Conservation (phyloP, 1,139 yeast genomes). For the Debaryomycetaceae sp. region DNA sequence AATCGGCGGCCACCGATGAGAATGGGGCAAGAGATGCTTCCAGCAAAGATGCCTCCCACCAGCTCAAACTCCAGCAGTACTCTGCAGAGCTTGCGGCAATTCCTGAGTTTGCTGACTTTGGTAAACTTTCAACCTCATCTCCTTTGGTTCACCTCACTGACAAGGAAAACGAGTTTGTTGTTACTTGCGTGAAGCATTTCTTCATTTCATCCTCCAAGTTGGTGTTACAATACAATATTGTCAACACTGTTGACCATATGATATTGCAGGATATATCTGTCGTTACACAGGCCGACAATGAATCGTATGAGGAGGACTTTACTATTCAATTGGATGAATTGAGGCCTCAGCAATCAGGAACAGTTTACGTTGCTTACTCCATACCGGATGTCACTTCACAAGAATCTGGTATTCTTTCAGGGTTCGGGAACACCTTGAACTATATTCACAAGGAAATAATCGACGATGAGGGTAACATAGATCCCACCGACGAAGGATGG, state of each 20-base stretch:
- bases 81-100: slow-evolving; percentile 62
- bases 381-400: slow-evolving; percentile 45
- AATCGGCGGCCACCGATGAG: slow-evolving; percentile 13
- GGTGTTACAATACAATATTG: slow-evolving; percentile 80
- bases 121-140: slow-evolving; percentile 73
- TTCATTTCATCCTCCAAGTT: slow-evolving; percentile 62
- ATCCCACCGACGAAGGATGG: slow-evolving; percentile 76
- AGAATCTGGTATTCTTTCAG: slow-evolving; percentile 42
- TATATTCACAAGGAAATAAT: slow-evolving; percentile 81
- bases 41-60: slow-evolving; percentile 28
- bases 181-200: slow-evolving; percentile 76
- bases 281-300: slow-evolving; percentile 60
- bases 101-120: slow-evolving; percentile 69
- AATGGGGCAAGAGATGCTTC: slow-evolving; percentile 2
- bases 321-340: slow-evolving; percentile 71
- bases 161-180: slow-evolving; percentile 89
- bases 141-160: slow-evolving; percentile 69
- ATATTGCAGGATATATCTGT: slow-evolving; percentile 79
- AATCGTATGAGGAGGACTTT: slow-evolving; percentile 62
- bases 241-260: slow-evolving; percentile 78
- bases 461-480: slow-evolving; percentile 66
- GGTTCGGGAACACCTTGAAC: slow-evolving; percentile 65
- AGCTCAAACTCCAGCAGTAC: slow-evolving; percentile 54
- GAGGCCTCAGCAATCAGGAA: slow-evolving; percentile 66
- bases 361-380: slow-evolving; percentile 72